Evolutionary conservation across 192 early-diverging fungal genomes (phyloP).

Genomic region (Entomortierella parvispora): DNA sequence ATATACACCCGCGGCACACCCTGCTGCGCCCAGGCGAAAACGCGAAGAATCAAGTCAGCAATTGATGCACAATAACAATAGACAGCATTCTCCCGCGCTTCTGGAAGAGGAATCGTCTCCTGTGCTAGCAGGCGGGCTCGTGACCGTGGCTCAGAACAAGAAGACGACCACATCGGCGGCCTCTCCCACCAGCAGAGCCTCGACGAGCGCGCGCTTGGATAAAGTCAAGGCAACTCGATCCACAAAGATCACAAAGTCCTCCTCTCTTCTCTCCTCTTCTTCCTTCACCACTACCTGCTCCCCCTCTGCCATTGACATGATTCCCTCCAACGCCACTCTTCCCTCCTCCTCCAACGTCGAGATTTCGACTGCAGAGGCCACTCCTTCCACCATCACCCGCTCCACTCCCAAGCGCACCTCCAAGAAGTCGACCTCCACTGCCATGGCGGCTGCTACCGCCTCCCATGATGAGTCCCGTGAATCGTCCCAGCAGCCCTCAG

Average conservation of each 20-base stretch:
- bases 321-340: background rate
- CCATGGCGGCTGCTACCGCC: slow-evolving; percentile 9
- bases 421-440: slow-evolving; percentile 9
- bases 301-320: slow-evolving; percentile 6
- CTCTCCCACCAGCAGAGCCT: slow-evolving; percentile 13
- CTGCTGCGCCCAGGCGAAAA: slow-evolving; percentile 49
- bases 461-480: slow-evolving; percentile 23
- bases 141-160: background rate
- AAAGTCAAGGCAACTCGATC: slow-evolving; percentile 47
- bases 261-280: slow-evolving; percentile 15
- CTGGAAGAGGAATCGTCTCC: background rate
- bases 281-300: slow-evolving; percentile 1
- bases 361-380: too few species aligned
- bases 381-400: background rate
- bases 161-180: slow-evolving; percentile 9
- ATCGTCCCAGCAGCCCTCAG: slow-evolving; percentile 22
- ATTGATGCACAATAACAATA: background rate
- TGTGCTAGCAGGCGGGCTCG: background rate
- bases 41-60: slow-evolving; percentile 27
- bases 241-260: slow-evolving; percentile 34
- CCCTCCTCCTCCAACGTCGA: too few species aligned
- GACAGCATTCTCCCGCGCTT: slow-evolving; percentile 1
- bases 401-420: slow-evolving; percentile 7
- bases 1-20: slow-evolving; percentile 32
- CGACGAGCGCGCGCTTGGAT: slow-evolving; percentile 47